Evolutionary conservation across 2,329 filamentous ascomycete species (phyloP), one percentile per base, ranked within the genome.

Genomic region (Fusarium albidum): DNA sequence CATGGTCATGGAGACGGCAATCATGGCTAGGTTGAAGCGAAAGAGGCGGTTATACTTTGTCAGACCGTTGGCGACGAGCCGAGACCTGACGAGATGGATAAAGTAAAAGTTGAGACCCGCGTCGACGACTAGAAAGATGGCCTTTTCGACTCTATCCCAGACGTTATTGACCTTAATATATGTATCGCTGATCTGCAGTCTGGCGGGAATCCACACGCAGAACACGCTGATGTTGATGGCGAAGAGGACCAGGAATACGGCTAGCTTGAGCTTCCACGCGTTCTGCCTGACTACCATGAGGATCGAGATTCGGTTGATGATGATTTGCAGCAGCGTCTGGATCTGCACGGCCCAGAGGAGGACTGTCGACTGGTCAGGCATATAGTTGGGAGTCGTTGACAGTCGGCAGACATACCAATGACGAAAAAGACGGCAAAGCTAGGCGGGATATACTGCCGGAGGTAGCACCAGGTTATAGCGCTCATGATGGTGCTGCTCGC

Each of bases 81-180:
- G 75, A 6, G 69, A 69, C 29, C 76, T 75, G n/a, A 82, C 79
- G 0, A 72, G 71, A n/a, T 69, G 64, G 13, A 83, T 75, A 52
- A 84, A 84, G 61, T 81, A 82, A 42, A 74, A 69, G 61, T 84
- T 84, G 26, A 84, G 70, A 0, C 62, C 65, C 5, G 71, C 78
- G 50, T 84, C 82, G 6, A 82, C 72, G n/a, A 82, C 15, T 4
- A 81, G 67, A 57, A 82, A 82, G 7, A 84, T 73, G 6, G 73
- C 72, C 63, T 84, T 84, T 49, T 82, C 80, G 25, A 72, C 69
- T 11, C 80, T 77, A 53, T 84, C 82, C 82, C 81, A 84, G 37
- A 80, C 66, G 0, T 74, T 65, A 57, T 84, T 84, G 52, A 82
- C 69, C 9, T 67, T 55, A 21, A 81, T 72, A 37, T 74, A 82